Evolutionary conservation across 306 rosid genomes (phyloP), one percentile per base, ranked within the genome.

Genomic region (Cicer bijugum): DNA sequence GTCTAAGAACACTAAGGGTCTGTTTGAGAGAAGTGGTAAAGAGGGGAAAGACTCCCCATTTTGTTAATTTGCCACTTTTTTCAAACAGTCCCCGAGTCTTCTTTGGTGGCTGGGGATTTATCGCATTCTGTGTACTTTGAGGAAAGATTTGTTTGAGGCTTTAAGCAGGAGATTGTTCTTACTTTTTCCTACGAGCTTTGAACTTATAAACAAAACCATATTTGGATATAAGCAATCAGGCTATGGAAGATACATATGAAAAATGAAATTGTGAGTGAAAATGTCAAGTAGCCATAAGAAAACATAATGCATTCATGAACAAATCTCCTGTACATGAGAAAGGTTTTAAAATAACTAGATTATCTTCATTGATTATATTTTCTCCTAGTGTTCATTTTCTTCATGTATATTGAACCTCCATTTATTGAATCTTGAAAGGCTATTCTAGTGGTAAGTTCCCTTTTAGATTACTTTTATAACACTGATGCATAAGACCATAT

Each of bases 1-100:
- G 66, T 52, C 76, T 62, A 15, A 75, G 84, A 80, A 80, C 69
- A 62, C 84, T 59, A 15, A 74, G 84, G 84, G 84, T 51, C 72
- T 80, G 39, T 50, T 80, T 80, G 84, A 51, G 59, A 69, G 76
- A 75, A 59, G 76, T 74, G 80, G 84, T 53, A 60, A 80, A 80
- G 80, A 74, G 67, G 71, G 71, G 71, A 47, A 67, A 59, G n/a
- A 44, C 15, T 74, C 59, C 76, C 72, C 66, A 33, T 57, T 57
- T 39, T 79, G 67, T 62, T 19, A 52, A 67, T 80, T 80, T 74
- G 23, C 84, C 84, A 68, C 72, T 50, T 80, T 70, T 80, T 74
- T 80, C 84, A 80, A 80, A 74, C 84, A 74, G 76, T 46, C 76
- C 76, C 68, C 0, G 3, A 75, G 84, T 75, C 62, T 75, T 75